phyloP scores from a whole-genome alignment of 306 rosid genomes.

The Echinosophora koreensis region DNA sequence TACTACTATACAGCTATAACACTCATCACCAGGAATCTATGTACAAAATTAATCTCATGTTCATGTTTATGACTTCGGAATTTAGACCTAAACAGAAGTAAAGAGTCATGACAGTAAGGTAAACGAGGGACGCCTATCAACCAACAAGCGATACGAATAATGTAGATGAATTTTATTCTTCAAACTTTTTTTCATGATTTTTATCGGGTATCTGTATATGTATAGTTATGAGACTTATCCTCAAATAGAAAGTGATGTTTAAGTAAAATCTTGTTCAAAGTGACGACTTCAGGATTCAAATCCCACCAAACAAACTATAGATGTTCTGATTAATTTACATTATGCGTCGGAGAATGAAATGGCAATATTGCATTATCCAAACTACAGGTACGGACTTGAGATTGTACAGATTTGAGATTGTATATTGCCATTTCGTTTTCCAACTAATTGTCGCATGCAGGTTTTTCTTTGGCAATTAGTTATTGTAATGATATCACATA shows the following conservation, averaged over 20 bases:
- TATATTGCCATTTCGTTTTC: conserved; percentile 21
- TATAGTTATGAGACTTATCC: too few species aligned
- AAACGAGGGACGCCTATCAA: background rate
- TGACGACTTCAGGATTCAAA: too few species aligned
- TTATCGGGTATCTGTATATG: too few species aligned
- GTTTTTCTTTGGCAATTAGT: conserved; percentile 25
- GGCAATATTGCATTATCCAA: background rate
- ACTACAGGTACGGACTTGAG: background rate
- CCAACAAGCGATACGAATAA: background rate
- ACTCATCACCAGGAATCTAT: background rate
- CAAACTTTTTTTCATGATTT: background rate
- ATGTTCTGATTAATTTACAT: too few species aligned
- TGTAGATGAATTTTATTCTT: background rate
- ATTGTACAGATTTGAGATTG: background rate
- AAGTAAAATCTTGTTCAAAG: too few species aligned
- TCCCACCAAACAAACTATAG: background rate
- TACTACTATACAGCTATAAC: background rate
- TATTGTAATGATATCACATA: conserved; percentile 11
- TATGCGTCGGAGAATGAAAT: background rate
- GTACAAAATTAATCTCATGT: background rate
- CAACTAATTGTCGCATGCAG: conserved; percentile 10
- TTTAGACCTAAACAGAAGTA: background rate
- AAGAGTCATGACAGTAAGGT: background rate
- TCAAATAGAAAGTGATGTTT: too few species aligned
- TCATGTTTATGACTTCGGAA: background rate